Base-by-base conservation (phyloP, 306 rosid species). In the Potentilla sterilis region DNA sequence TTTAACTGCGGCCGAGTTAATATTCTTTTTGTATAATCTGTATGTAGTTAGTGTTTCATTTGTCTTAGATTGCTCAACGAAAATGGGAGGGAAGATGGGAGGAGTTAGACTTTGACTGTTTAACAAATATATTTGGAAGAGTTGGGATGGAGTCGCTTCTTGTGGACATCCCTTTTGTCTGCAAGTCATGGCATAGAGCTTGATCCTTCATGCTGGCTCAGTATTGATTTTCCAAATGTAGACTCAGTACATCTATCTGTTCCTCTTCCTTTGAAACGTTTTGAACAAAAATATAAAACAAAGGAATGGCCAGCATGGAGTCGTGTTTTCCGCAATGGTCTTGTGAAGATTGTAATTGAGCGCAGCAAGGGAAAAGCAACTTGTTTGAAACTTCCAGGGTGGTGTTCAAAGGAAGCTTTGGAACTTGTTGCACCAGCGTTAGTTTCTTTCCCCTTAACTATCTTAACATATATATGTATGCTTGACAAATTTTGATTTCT, bases 181-280 rank as follows among this genome's bases (percentile, higher is more conserved):
- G 47, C 28, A 64, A 38, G 69, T 64, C 69, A 64, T 64, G 28
- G 47, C 16, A 35, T n/a, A 64, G 24, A 64, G 47, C 46, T 2
- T 41, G 21, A 64, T 16, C 69, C 69, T 16, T 64, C n/a, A 64
- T 18, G 69, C 69, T 62, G 67, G 67, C 41, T 10, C 14, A 15
- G 43, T 35, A 1, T 63, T 15, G 68, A 63, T 63, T 63, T 35
- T 63, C 41, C 41, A 7, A 14, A 32, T 32, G 21, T 63, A 34
- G 55, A 49, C 55, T 13, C 55, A 15, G 14, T 13, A 49, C 7
- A 16, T 49, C 55, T 13, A 15, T 49, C 6, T 49, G 55, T 49
- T 49, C 55, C 55, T 49, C 7, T 15, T 5, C 55, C 21, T 49
- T 15, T 49, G n/a, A 16, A 3, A 49, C 15, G 55, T 15, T 15